Evolutionary conservation across 1,284 basidiomycete genomes (phyloP), one percentile per base, ranked within the genome.

Genomic region (Sporisorium sorghi): DNA sequence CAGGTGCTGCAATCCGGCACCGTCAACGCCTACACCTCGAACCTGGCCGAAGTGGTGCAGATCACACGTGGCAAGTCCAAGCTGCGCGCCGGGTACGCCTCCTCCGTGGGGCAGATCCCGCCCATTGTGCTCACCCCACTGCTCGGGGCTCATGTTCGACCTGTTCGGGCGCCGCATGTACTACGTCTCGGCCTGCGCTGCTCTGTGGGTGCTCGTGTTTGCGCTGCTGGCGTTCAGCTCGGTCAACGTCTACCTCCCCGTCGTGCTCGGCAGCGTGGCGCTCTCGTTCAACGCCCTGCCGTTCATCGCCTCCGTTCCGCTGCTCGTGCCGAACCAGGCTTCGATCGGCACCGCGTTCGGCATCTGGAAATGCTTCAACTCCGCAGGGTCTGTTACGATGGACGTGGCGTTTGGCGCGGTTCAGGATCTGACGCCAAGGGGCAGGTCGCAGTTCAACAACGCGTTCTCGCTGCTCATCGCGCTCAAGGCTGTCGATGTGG

Each of bases 331-430:
- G 0, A 76, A 83, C 30, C 85, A 86, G 51, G 62, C 74, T 8
- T 77, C 85, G 15, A 73, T 87, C n/a, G 86, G 86, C 2, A 85
- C 85, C 0, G 86, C 86, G 0, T 86, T 85, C 44, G 86, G 86
- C 1, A 74, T 86, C n/a, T 87, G 85, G 85, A 86, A 86, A 63
- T 79, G 85, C 5, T 76, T 78, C 61, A 81, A 81, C 58, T 85
- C 83, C 40, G 76, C 75, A 11, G 85, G 84, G 23, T 72, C 75
- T 0, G 80, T 83, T 14, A 83, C 86, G 33, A 77, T 86, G 54
- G 85, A 86, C 42, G 85, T 86, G 8, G 79, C 84, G 0, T 75
- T 83, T 0, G 86, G 86, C 14, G 81, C 84, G 11, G 85, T 86
- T 42, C 86, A 87, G 76, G 86, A 87, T 68, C 71, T 70, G 2